phyloP scores from a whole-genome alignment of 805 yeast genomes.

The Pichia nanzhaoensis region DNA sequence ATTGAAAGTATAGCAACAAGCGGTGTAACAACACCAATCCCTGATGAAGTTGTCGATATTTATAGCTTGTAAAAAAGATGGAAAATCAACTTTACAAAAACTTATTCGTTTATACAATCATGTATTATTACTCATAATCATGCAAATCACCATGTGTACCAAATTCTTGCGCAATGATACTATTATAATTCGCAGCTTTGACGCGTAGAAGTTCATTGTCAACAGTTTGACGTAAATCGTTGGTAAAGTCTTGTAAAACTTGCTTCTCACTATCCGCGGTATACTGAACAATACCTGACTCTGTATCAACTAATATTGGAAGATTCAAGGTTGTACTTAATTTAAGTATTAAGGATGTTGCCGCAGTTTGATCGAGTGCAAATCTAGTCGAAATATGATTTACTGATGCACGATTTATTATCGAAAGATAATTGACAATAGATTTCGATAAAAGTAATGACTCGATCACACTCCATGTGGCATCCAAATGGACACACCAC shows the following conservation, averaged over 20 bases:
- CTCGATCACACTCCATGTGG: not conserved
- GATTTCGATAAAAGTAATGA: constrained; percentile 26
- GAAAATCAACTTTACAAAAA: too few relatives aligned
- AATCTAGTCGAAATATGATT: not conserved
- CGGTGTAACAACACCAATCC: constrained; percentile 47
- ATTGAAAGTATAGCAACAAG: constrained; percentile 60
- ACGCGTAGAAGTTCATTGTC: constrained; percentile 14
- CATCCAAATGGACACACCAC: constrained; percentile 1
- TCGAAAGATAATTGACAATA: constrained; percentile 29
- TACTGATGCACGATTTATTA: constrained; percentile 13
- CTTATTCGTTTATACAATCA: too few relatives aligned
- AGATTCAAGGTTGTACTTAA: constrained; percentile 21
- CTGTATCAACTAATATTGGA: constrained; percentile 22
- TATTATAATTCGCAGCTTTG: constrained; percentile 2
- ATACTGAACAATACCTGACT: constrained; percentile 12
- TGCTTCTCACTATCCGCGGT: not conserved
- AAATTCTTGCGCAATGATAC: not conserved
- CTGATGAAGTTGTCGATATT: constrained; percentile 36
- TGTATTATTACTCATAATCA: not conserved
- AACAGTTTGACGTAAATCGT: constrained; percentile 8
- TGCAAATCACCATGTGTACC: not conserved
- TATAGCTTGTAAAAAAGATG: constrained; percentile 16
- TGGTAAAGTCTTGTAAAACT: not conserved
- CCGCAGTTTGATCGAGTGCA: not conserved
- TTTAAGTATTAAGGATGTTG: not conserved